Percentiles rank a stretch among this genome's conserved stretches.
Conservation (phyloP, 2,329 filamentous ascomycete genomes). For the Phaeosphaeriaceae sp. region DNA sequence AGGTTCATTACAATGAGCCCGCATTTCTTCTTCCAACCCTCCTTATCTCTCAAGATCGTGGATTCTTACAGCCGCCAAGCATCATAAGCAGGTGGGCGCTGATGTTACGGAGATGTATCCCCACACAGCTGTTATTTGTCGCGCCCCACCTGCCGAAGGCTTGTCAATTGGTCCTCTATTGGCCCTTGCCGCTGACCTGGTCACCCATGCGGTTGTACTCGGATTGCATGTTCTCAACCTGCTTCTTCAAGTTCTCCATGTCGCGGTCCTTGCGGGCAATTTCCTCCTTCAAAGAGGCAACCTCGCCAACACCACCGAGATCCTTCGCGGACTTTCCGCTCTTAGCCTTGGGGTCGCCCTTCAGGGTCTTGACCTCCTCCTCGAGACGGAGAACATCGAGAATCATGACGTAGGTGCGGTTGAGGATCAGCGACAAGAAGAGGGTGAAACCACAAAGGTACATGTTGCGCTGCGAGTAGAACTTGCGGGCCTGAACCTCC, state of each 20-base stretch:
- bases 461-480: conserved; percentile 99
- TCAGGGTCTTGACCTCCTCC: conserved; percentile 85
- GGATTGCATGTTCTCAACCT: conserved; percentile 80
- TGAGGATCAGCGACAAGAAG: conserved; percentile 97
- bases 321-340: conserved; percentile 75
- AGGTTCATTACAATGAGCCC: neutral
- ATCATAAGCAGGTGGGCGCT: neutral
- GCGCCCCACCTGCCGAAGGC: neutral
- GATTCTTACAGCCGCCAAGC: neutral
- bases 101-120: neutral
- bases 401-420: conserved; percentile 98
- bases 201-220: conserved; percentile 90
- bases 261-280: conserved; percentile 80
- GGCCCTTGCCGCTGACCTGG: conserved; percentile 67
- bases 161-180: conserved; percentile 34
- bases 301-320: conserved; percentile 77
- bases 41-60: neutral
- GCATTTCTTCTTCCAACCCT: neutral
- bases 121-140: neutral
- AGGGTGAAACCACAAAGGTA: conserved; percentile 99
- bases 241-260: conserved; percentile 89
- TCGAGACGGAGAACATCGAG: conserved; percentile 90
- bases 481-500: conserved; percentile 99
- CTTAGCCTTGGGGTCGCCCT: conserved; percentile 67
- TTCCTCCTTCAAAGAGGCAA: conserved; percentile 72